Percentiles rank a stretch among this genome's conserved stretches.
Conservation (phyloP, 371 early-diverging fungal genomes). For the Mortierella sp. region DNA sequence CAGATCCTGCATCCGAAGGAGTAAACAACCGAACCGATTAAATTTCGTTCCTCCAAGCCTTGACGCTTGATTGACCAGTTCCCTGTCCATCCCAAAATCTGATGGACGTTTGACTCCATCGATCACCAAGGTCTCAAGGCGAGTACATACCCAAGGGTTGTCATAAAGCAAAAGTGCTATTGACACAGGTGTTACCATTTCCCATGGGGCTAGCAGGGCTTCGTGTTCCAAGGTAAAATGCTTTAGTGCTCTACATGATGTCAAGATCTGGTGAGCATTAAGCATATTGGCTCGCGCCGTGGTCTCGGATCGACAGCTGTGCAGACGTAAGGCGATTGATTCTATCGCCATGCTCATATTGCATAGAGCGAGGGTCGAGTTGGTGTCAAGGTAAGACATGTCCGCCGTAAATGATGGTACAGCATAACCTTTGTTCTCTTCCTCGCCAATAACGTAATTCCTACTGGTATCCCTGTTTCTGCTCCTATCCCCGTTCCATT, state of each 20-base stretch:
- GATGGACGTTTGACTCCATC: conserved; percentile 8
- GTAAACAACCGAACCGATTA: neutral
- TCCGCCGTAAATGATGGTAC: neutral
- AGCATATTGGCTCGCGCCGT: conserved; percentile 4
- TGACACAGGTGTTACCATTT: neutral
- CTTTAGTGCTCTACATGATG: neutral
- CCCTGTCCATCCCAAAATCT: neutral
- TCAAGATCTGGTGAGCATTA: conserved; percentile 12
- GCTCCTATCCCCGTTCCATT: neutral
- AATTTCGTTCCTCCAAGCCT: neutral
- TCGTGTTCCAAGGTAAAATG: conserved; percentile 4
- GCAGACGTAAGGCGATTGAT: neutral
- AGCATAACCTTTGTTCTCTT: neutral
- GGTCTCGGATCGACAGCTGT: neutral
- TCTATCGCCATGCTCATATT: neutral
- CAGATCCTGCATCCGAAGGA: conserved; percentile 4
- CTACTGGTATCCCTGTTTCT: neutral
- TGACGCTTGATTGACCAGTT: neutral
- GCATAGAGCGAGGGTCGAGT: neutral
- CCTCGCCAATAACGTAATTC: no score
- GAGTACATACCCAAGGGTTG: conserved; percentile 10
- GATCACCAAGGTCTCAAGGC: conserved; percentile 4
- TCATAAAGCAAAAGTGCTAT: conserved; percentile 1
- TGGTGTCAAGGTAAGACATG: neutral
- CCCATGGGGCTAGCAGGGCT: neutral